These are phyloP conservation scores for Fusarium armeniacum DNA, from an alignment of 2,329 filamentous ascomycete genomes.

Conservation along the genomic window DNA sequence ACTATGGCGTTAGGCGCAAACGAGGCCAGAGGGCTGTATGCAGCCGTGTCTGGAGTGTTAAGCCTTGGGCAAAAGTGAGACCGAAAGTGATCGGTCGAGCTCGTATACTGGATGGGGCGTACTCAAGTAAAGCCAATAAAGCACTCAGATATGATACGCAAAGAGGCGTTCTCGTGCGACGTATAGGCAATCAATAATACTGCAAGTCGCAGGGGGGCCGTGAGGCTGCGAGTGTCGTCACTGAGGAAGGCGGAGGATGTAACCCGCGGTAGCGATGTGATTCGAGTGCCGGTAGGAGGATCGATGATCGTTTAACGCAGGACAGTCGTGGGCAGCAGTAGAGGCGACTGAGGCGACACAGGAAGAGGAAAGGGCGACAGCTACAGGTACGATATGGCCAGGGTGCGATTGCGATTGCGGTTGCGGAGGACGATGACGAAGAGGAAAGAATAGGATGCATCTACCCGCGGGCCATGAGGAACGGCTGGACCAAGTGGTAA, in stretches of 20 bases:
- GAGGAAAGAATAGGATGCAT: slow-evolving; percentile 45
- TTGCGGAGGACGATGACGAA: slow-evolving; percentile 26
- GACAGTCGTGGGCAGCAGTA: slow-evolving; percentile 17
- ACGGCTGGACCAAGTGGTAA: slow-evolving; percentile 39
- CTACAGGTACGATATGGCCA: slow-evolving; percentile 26
- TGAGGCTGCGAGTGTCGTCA: slow-evolving; percentile 45
- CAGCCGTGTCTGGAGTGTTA: slow-evolving; percentile 47
- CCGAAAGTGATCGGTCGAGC: slow-evolving; percentile 48
- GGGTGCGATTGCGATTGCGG: slow-evolving; percentile 5
- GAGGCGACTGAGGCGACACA: slow-evolving; percentile 23
- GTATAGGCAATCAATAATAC: slow-evolving; percentile 43
- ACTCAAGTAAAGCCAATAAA: slow-evolving; percentile 46
- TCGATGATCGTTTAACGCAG: slow-evolving; percentile 36
- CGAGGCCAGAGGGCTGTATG: slow-evolving; percentile 43
- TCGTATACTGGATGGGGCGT: slow-evolving; percentile 52
- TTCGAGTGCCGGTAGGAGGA: slow-evolving; percentile 33
- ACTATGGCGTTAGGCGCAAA: slow-evolving; percentile 45
- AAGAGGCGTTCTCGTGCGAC: slow-evolving; percentile 47
- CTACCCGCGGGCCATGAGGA: slow-evolving; percentile 50
- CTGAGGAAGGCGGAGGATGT: slow-evolving; percentile 29
- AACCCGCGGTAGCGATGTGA: slow-evolving; percentile 35
- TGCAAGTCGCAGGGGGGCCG: slow-evolving; percentile 24
- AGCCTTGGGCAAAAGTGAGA: slow-evolving; percentile 39
- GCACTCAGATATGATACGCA: slow-evolving; percentile 43
- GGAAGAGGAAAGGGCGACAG: slow-evolving; percentile 5